These are phyloP conservation scores for Xylaria digitata DNA, from an alignment of 2,329 filamentous ascomycete species.

Conservation along the genomic window DNA sequence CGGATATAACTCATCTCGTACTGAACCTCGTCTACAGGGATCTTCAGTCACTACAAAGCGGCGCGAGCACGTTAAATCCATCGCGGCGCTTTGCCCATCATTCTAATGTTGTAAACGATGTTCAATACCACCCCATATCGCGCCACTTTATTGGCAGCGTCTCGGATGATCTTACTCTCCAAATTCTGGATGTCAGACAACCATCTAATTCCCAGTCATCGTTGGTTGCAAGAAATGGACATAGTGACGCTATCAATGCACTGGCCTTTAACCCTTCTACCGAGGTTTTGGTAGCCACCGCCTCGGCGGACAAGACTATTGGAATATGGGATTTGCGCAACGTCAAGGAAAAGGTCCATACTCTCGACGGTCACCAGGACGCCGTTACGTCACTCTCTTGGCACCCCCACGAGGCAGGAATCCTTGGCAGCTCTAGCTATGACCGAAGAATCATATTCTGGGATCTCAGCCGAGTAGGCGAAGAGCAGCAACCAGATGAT, in stretches of 20 bases:
- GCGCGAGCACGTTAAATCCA: conserved; percentile 76
- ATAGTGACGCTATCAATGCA: conserved; percentile 94
- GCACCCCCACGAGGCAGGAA: conserved; percentile 90
- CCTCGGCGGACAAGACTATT: conserved; percentile 94
- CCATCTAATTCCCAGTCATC: conserved; percentile 73
- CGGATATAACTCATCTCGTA: background rate
- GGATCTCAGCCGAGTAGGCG: conserved; percentile 91
- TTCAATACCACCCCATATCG: conserved; percentile 92
- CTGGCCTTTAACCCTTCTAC: conserved; percentile 91
- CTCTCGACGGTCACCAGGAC: conserved; percentile 87
- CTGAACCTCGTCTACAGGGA: conserved; percentile 68
- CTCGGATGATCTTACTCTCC: conserved; percentile 92
- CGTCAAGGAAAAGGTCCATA: conserved; percentile 88
- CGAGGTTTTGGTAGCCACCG: conserved; percentile 91
- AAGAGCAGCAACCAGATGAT: conserved; percentile 95
- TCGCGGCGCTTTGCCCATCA: conserved; percentile 86
- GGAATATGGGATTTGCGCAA: conserved; percentile 96
- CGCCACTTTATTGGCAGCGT: conserved; percentile 89
- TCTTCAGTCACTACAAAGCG: conserved; percentile 77
- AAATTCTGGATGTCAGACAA: conserved; percentile 88
- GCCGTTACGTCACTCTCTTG: conserved; percentile 92
- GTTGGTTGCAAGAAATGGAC: conserved; percentile 76
- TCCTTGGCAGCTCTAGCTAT: conserved; percentile 91
- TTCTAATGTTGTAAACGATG: conserved; percentile 92
- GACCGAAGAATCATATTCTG: conserved; percentile 95